Conservation (phyloP, 257 asterid species). For the Misopates orontium region DNA sequence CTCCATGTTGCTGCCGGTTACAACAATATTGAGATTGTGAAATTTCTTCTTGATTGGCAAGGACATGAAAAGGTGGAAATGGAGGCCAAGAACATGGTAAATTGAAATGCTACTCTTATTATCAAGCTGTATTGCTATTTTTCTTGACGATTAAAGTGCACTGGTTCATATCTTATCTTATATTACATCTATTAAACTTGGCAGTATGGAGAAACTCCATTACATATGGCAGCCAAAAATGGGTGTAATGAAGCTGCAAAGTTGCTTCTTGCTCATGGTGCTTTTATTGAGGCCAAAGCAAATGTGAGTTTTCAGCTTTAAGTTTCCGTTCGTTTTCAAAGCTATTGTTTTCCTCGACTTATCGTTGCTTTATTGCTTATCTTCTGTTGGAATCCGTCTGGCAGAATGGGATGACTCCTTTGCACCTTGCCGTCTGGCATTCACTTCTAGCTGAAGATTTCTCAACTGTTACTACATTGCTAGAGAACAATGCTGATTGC, state of each 20-base stretch:
- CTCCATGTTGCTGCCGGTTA: slow-evolving; percentile 98
- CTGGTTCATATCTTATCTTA: slow-evolving; percentile 15
- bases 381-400: slow-evolving; percentile 20
- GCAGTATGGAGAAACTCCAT: slow-evolving; percentile 97
- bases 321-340: slow-evolving; percentile 7
- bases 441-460: slow-evolving; percentile 76
- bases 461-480: slow-evolving; percentile 81
- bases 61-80: slow-evolving; percentile 82
- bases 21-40: slow-evolving; percentile 73
- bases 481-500: slow-evolving; percentile 78
- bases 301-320: slow-evolving; percentile 51
- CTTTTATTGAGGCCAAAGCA: slow-evolving; percentile 88
- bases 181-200: slow-evolving; percentile 26
- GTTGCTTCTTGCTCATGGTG: slow-evolving; percentile 84
- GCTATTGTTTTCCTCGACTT: slow-evolving; percentile 14
- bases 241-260: slow-evolving; percentile 90
- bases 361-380: slow-evolving; percentile 25
- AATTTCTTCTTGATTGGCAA: slow-evolving; percentile 66
- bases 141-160: slow-evolving; percentile 15
- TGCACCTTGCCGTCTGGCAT: slow-evolving; percentile 99
- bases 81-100: slow-evolving; percentile 94
- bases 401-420: slow-evolving; percentile 97
- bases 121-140: slow-evolving; percentile 6
- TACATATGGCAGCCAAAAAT: slow-evolving; percentile 99
- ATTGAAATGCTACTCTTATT: slow-evolving; percentile 8